Conservation (phyloP, 1,139 yeast species). For the Hansenula anomala region DNA sequence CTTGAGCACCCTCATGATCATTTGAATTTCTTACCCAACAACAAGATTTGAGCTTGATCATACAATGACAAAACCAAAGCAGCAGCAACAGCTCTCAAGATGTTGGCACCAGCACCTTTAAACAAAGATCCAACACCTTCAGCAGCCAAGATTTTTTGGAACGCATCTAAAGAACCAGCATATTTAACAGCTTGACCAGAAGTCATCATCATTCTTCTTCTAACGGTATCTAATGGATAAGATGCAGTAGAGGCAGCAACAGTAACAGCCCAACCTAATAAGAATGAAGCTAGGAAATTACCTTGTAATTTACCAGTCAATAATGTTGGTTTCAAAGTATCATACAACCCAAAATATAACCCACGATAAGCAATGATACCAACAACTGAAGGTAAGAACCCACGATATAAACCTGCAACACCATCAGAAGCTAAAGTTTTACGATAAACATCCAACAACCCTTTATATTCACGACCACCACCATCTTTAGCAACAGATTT, state of each 20-base stretch:
- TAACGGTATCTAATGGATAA: slow-evolving; percentile 78
- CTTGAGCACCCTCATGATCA: slow-evolving; percentile 9
- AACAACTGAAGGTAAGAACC: slow-evolving; percentile 77
- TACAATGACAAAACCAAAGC: slow-evolving; percentile 80
- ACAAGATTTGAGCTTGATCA: slow-evolving; percentile 69
- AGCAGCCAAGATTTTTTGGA: slow-evolving; percentile 64
- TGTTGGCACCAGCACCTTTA: slow-evolving; percentile 88
- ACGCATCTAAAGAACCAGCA: slow-evolving; percentile 70
- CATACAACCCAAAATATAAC: slow-evolving; percentile 78
- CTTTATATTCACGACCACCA: slow-evolving; percentile 75
- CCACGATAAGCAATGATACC: slow-evolving; percentile 85
- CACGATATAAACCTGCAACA: slow-evolving; percentile 80
- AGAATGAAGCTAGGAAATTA: slow-evolving; percentile 68
- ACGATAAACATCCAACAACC: slow-evolving; percentile 71
- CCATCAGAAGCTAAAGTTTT: slow-evolving; percentile 76
- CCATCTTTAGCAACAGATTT: slow-evolving; percentile 59
- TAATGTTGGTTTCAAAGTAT: slow-evolving; percentile 71
- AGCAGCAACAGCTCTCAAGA: slow-evolving; percentile 84
- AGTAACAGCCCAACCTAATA: slow-evolving; percentile 77
- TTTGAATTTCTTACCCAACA: slow-evolving; percentile 71
- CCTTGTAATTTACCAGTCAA: slow-evolving; percentile 70
- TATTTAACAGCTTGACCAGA: slow-evolving; percentile 78
- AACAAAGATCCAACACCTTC: slow-evolving; percentile 70
- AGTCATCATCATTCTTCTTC: slow-evolving; percentile 90
- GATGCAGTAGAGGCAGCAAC: slow-evolving; percentile 79